Evolutionary conservation across 192 early-diverging fungal genomes (phyloP).

Genomic region (Helicostylum pulchrum): DNA sequence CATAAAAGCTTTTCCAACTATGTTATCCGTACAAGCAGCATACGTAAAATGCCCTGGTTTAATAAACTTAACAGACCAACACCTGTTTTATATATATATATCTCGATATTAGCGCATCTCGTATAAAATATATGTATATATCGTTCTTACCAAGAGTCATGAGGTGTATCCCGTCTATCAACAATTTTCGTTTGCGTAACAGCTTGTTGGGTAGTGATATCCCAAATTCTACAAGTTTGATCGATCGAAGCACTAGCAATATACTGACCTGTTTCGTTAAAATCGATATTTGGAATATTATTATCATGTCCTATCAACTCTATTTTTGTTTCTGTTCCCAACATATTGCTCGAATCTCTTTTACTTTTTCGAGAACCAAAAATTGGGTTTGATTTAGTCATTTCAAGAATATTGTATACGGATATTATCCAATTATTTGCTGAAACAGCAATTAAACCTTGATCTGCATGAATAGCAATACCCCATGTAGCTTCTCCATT

Average conservation of each 20-base stretch:
- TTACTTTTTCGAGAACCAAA: neutral
- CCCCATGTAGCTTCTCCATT: constrained; percentile 54
- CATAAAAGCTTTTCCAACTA: neutral
- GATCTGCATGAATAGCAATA: constrained; percentile 49
- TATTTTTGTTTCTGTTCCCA: constrained; percentile 19
- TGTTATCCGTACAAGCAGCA: constrained; percentile 2
- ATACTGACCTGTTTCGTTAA: constrained; percentile 52
- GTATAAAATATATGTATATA: neutral
- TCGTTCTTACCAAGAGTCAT: constrained; percentile 4
- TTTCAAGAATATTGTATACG: constrained; percentile 37
- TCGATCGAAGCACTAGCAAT: constrained; percentile 57
- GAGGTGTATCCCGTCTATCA: constrained; percentile 18
- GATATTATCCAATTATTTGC: constrained; percentile 47
- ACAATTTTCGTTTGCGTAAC: constrained; percentile 30
- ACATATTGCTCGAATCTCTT: constrained; percentile 7
- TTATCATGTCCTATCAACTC: constrained; percentile 52
- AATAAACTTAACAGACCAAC: constrained; percentile 34
- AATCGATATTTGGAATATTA: constrained; percentile 59
- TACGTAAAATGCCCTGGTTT: constrained; percentile 19
- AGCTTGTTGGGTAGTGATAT: constrained; percentile 32
- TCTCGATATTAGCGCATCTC: neutral
- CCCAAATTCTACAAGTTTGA: constrained; percentile 50
- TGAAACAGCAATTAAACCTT: constrained; percentile 51
- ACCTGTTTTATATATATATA: constrained; percentile 12
- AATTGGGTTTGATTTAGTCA: neutral